Conservation (phyloP, 371 early-diverging fungal species). For the Blyttiomyces sp. region DNA sequence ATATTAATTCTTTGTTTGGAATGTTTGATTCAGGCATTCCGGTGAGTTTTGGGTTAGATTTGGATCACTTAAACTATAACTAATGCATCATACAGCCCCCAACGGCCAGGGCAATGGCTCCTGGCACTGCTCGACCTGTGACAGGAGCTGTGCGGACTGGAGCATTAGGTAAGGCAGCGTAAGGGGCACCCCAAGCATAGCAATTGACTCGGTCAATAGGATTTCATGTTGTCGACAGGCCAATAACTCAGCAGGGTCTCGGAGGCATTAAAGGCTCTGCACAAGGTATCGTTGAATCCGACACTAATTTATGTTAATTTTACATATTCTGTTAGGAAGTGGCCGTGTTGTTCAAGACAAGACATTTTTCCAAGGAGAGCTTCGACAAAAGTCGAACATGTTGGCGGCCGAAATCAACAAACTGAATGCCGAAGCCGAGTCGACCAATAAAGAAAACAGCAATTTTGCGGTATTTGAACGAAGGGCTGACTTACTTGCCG, state of each 20-base stretch:
- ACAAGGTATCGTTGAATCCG: slow-evolving; percentile 25
- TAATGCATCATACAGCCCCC: neutral
- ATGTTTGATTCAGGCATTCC: slow-evolving; percentile 5
- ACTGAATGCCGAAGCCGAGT: slow-evolving; percentile 37
- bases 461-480: slow-evolving; percentile 46
- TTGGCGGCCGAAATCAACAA: slow-evolving; percentile 37
- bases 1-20: neutral
- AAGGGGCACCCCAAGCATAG: neutral
- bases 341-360: slow-evolving; percentile 47
- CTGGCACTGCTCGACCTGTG: slow-evolving; percentile 27
- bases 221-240: slow-evolving; percentile 43
- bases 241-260: slow-evolving; percentile 53
- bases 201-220: slow-evolving; percentile 14
- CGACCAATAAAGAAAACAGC: slow-evolving; percentile 39
- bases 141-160: slow-evolving; percentile 14
- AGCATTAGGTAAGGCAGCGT: slow-evolving; percentile 10
- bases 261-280: slow-evolving; percentile 36
- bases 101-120: slow-evolving; percentile 17
- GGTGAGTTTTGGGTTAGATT: neutral
- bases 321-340: slow-evolving; percentile 21
- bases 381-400: slow-evolving; percentile 43
- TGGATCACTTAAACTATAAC: neutral
- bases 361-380: slow-evolving; percentile 48
- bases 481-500: slow-evolving; percentile 43
- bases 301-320: neutral